Conservation (phyloP, 768 basidiomycete genomes). For the Russula griseocarnosa region DNA sequence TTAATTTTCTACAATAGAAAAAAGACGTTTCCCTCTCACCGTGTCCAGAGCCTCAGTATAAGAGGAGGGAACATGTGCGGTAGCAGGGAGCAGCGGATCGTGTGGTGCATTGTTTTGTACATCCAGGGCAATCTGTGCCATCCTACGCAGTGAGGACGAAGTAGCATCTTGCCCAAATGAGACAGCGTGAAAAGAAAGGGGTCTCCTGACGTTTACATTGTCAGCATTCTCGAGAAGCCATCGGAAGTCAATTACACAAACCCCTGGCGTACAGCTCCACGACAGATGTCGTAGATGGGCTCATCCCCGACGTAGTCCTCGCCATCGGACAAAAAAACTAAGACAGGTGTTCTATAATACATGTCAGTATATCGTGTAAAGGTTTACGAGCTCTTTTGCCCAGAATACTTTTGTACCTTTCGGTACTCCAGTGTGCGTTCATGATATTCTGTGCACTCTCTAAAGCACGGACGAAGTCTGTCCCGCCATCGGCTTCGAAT, state of each 20-base stretch:
- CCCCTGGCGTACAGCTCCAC: slow-evolving; percentile 45
- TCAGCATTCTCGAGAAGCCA: neutral
- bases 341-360: slow-evolving; percentile 42
- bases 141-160: slow-evolving; percentile 40
- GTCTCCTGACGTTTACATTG: slow-evolving; percentile 39
- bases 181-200: slow-evolving; percentile 56
- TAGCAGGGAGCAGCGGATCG: slow-evolving; percentile 34
- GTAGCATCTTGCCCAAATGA: slow-evolving; percentile 46
- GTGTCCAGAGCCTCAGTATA: slow-evolving; percentile 43
- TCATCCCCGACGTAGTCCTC: slow-evolving; percentile 43
- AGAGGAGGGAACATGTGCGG: slow-evolving; percentile 30
- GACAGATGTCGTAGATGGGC: slow-evolving; percentile 42
- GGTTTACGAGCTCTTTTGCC: neutral
- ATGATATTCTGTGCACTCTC: slow-evolving; percentile 38
- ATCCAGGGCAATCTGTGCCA: slow-evolving; percentile 50
- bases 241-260: slow-evolving; percentile 25
- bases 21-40: neutral
- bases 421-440: slow-evolving; percentile 48
- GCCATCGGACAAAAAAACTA: slow-evolving; percentile 58
- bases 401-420: slow-evolving; percentile 39
- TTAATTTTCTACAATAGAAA: neutral
- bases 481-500: slow-evolving; percentile 38
- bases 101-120: slow-evolving; percentile 44
- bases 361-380: slow-evolving; percentile 18
- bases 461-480: slow-evolving; percentile 45